These are phyloP conservation scores for Mycena polygramma DNA, from an alignment of 768 basidiomycete genomes.

Conservation along the genomic window DNA sequence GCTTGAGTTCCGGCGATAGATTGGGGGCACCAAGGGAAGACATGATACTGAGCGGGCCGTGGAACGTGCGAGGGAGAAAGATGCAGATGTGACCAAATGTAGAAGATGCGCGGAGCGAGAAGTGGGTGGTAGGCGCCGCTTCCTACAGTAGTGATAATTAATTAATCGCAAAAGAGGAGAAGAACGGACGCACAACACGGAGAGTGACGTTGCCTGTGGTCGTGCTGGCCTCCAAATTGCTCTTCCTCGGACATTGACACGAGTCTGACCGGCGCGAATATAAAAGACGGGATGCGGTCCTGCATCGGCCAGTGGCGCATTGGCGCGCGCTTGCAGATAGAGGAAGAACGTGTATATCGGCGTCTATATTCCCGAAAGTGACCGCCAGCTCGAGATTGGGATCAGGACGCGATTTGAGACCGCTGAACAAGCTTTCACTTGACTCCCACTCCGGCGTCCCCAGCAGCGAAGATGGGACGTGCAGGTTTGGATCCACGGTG, in stretches of 20 bases:
- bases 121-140: neutral
- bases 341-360: neutral
- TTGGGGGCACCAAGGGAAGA: conserved; percentile 2
- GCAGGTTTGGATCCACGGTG: neutral
- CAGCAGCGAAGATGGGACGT: neutral
- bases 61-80: conserved; percentile 17
- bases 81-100: conserved; percentile 13
- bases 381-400: conserved; percentile 3
- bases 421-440: neutral
- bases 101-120: conserved; percentile 7
- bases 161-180: neutral
- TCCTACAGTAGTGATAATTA: neutral
- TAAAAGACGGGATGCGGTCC: too few species aligned
- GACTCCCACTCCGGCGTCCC: neutral
- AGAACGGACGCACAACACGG: neutral
- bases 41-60: conserved; percentile 24
- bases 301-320: neutral
- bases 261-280: neutral
- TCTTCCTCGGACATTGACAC: neutral
- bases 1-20: conserved; percentile 9
- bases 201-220: conserved; percentile 1
- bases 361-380: neutral
- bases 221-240: neutral
- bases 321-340: neutral
- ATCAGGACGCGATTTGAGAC: neutral